Percentiles rank a stretch among this genome's conserved stretches.
Conservation (phyloP, 2,329 filamentous ascomycete genomes). For the Pseudogymnoascus sp. region DNA sequence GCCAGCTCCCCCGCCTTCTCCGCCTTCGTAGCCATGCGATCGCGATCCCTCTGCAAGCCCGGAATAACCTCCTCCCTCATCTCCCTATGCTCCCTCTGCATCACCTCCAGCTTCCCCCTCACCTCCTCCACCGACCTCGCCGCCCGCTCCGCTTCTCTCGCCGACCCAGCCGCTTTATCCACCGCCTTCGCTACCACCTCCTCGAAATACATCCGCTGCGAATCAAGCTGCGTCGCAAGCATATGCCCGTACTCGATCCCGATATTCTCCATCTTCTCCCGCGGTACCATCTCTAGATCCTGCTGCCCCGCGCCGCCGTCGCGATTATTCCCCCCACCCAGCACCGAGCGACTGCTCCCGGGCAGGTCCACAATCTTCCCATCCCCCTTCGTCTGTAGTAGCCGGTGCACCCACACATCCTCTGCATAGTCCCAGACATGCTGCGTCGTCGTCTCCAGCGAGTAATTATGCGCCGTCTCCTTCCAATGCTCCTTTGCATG, state of each 20-base stretch:
- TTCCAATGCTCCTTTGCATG: slow-evolving; percentile 94
- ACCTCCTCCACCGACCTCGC: slow-evolving; percentile 41
- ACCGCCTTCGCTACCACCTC: slow-evolving; percentile 82
- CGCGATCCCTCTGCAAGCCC: slow-evolving; percentile 62
- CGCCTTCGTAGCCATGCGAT: slow-evolving; percentile 58
- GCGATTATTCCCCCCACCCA: slow-evolving; percentile 2
- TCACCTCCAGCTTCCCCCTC: slow-evolving; percentile 38
- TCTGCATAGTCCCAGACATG: slow-evolving; percentile 97
- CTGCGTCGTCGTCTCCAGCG: slow-evolving; percentile 86
- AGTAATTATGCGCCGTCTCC: slow-evolving; percentile 79
- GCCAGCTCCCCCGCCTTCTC: slow-evolving; percentile 69
- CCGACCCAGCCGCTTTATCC: slow-evolving; percentile 75
- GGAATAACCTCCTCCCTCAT: slow-evolving; percentile 48
- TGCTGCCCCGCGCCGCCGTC: not conserved
- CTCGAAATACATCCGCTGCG: slow-evolving; percentile 88
- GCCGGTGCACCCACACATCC: slow-evolving; percentile 89
- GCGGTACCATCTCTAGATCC: slow-evolving; percentile 60
- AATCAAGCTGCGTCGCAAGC: slow-evolving; percentile 85
- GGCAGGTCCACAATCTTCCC: slow-evolving; percentile 90
- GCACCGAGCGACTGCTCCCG: slow-evolving; percentile 19
- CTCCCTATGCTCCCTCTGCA: slow-evolving; percentile 46
- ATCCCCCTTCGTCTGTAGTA: slow-evolving; percentile 89
- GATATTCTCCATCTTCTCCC: slow-evolving; percentile 64
- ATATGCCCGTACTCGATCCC: slow-evolving; percentile 92
- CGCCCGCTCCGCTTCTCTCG: slow-evolving; percentile 56